These are phyloP conservation scores for Cystobasidiaceae sp. DNA, from an alignment of 1,284 basidiomycete genomes.

Conservation along the genomic window DNA sequence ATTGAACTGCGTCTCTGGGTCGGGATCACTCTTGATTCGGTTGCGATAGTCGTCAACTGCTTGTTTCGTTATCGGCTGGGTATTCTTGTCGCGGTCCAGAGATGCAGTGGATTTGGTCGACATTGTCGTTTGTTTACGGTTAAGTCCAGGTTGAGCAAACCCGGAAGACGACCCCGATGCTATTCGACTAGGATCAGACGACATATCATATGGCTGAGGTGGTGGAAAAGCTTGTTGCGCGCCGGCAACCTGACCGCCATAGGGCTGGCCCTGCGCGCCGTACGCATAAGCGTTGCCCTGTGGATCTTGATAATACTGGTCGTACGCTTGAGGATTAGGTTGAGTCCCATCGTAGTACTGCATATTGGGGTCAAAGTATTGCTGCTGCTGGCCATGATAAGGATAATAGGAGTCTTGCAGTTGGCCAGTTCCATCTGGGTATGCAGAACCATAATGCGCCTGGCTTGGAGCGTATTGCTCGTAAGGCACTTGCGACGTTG, in stretches of 20 bases:
- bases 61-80: constrained; percentile 66
- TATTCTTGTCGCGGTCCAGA: constrained; percentile 2
- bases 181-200: background rate
- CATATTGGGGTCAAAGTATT: constrained; percentile 4
- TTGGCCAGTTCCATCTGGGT: background rate
- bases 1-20: constrained; percentile 96
- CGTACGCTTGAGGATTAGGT: background rate
- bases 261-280: background rate
- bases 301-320: constrained; percentile 9
- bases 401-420: background rate
- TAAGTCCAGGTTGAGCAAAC: background rate
- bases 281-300: background rate
- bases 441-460: background rate
- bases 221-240: background rate
- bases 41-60: constrained; percentile 96
- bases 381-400: background rate
- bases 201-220: background rate
- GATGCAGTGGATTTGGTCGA: constrained; percentile 15
- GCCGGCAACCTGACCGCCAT: background rate
- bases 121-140: constrained; percentile 17
- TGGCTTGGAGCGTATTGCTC: background rate
- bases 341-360: background rate
- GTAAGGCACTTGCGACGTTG: constrained; percentile 18
- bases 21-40: constrained; percentile 94
- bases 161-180: background rate